Base-by-base conservation (phyloP, 371 early-diverging fungal genomes). In the Mortierella sp. region DNA sequence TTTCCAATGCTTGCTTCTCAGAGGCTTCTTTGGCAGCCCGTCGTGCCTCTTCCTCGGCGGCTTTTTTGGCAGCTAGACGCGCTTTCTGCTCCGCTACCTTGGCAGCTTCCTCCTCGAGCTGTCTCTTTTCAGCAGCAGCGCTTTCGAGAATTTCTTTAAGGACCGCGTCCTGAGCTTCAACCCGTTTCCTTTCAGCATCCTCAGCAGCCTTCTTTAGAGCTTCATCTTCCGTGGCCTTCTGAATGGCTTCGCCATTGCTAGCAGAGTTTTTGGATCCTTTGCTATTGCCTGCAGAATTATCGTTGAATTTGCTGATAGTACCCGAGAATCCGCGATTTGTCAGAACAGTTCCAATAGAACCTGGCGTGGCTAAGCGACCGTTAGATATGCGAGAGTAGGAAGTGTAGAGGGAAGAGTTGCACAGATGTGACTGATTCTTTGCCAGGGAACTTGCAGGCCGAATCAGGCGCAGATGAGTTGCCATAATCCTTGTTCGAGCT, bases 101-200 rank as follows among this genome's bases (percentile, higher is more conserved):
- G n/a, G 76, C 76, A 7, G 61, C 66, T 23, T 74, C 71, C 17
- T 74, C 71, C 58, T 80, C 80, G 2, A 80, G 47, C 22, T 67
- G 74, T 23, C 22, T 61, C 26, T 74, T 74, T 45, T 80, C 80
- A 1, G 80, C 80, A 12, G 80, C 80, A 12, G 80, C 80, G n/a
- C 57, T 80, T 13, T 80, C 75, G 17, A 80, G 62, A 28, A 80
- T 80, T 37, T 80, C 80, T 49, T 80, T 80, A 37, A 80, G 42
- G 5, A 66, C 66, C 3, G 71, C 71, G 23, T 80, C 80, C 58
- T 70, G 67, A 10, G 70, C 80, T 31, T 68, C 74, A 37, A 74
- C 17, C 15, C 80, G 58, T 42, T 74, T 69, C 31, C 65, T 66
- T 61, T 80, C 80, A 0, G 56, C 67, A 4, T 68, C 78, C 31